A percentile compares a stretch with the other conserved stretches of the same genome.
These are phyloP conservation scores for Mallotus repandus DNA, from an alignment of 441 rosid species.

Conservation along the genomic window DNA sequence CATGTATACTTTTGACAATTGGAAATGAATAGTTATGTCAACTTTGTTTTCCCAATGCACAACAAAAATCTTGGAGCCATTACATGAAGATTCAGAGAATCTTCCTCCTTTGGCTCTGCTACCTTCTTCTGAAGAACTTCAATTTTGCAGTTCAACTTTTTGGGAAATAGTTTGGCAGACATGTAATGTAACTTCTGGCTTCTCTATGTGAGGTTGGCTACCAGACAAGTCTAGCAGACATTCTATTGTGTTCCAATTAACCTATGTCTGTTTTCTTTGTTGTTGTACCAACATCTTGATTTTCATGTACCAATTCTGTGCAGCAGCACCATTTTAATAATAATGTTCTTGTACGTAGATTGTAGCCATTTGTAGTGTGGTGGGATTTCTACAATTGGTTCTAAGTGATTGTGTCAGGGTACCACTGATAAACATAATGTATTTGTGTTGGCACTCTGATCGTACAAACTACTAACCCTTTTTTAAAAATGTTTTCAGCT, in stretches of 20 bases:
- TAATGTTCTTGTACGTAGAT: not conserved
- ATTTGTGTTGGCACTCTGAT: not conserved
- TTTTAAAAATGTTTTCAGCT: slow-evolving; percentile 45
- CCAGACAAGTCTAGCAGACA: not conserved
- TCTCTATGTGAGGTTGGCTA: too few relatives aligned
- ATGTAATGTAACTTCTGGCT: not conserved
- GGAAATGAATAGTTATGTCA: not conserved
- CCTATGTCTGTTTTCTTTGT: not conserved
- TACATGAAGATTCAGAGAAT: not conserved
- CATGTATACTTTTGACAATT: too few relatives aligned
- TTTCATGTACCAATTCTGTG: not conserved
- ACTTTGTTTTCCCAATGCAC: not conserved
- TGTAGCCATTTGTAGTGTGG: not conserved
- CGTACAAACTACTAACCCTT: slow-evolving; percentile 1
- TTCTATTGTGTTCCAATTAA: not conserved
- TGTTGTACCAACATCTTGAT: not conserved
- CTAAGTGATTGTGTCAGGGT: not conserved
- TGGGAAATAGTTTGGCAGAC: not conserved
- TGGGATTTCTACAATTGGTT: not conserved
- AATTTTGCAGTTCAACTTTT: not conserved
- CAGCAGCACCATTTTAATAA: not conserved
- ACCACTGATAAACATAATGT: not conserved
- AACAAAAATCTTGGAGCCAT: not conserved
- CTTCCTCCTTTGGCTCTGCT: not conserved
- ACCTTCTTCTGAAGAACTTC: not conserved